Evolutionary conservation across 1,284 basidiomycete species (phyloP).

Genomic region (Cryptococcus amylolentus): DNA sequence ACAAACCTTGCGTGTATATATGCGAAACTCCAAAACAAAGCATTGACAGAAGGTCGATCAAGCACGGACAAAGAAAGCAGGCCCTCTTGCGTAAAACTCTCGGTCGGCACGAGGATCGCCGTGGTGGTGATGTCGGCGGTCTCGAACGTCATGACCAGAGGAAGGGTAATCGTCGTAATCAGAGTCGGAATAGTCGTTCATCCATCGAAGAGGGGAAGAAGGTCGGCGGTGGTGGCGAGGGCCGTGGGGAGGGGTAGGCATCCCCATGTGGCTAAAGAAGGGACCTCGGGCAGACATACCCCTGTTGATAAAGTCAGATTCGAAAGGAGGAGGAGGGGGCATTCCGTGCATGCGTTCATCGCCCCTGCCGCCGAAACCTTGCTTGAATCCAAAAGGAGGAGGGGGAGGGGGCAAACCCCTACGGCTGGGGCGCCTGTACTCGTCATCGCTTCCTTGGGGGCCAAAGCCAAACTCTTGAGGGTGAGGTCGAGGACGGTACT

Average conservation of each 20-base stretch:
- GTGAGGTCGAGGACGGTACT: neutral
- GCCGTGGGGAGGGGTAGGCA: neutral
- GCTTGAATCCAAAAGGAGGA: too few species aligned
- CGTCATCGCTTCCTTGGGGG: too few species aligned
- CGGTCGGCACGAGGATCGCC: neutral
- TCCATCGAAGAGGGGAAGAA: neutral
- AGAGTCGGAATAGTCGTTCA: neutral
- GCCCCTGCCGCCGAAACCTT: too few species aligned
- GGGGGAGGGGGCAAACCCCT: too few species aligned
- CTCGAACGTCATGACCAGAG: neutral
- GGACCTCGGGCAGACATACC: neutral
- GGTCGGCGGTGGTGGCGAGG: neutral
- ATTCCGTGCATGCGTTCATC: too few species aligned
- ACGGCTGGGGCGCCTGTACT: too few species aligned
- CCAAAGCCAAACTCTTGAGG: too few species aligned
- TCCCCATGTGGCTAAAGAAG: neutral
- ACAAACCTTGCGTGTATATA: too few species aligned
- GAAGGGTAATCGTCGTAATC: neutral
- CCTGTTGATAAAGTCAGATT: neutral
- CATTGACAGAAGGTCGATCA: too few species aligned
- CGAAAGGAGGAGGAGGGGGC: neutral
- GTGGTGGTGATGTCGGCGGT: neutral
- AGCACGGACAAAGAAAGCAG: too few species aligned
- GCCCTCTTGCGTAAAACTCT: too few species aligned
- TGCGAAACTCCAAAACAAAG: too few species aligned